Percentiles rank a stretch among this genome's conserved stretches.
phyloP scores from a whole-genome alignment of 1,284 basidiomycete species.

The Mycocalia duriaeana region DNA sequence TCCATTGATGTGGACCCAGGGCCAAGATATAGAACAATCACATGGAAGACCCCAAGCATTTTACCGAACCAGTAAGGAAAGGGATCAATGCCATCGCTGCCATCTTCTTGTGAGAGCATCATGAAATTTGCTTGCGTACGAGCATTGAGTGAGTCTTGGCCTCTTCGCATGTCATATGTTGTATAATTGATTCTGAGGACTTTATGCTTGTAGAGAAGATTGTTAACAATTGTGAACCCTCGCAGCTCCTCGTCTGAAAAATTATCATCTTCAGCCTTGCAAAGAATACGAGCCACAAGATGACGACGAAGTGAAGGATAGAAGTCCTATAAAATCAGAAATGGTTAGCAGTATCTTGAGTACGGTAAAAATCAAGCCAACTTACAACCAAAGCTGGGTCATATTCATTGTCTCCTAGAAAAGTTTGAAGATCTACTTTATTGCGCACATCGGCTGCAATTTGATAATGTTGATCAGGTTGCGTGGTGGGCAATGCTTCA shows the following conservation, averaged over 20 bases:
- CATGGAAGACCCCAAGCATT: conserved; percentile 16
- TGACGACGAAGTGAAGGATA: conserved; percentile 15
- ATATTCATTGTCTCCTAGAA: too few relatives aligned
- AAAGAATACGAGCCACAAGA: conserved; percentile 14
- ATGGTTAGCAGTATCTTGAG: not conserved
- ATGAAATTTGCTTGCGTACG: conserved; percentile 30
- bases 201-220: conserved; percentile 31
- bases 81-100: not conserved
- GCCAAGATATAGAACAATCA: conserved; percentile 4
- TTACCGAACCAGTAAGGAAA: conserved; percentile 4
- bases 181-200: conserved; percentile 38
- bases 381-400: too few relatives aligned
- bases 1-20: not conserved
- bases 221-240: conserved; percentile 18
- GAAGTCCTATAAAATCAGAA: conserved; percentile 13
- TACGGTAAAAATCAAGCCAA: too few relatives aligned
- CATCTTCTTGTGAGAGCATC: conserved; percentile 19
- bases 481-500: too few relatives aligned
- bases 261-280: not conserved
- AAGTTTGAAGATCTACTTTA: too few relatives aligned
- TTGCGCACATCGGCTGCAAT: too few relatives aligned
- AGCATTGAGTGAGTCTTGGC: conserved; percentile 36
- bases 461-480: too few relatives aligned
- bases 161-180: conserved; percentile 34
- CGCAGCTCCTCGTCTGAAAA: conserved; percentile 12